Evolutionary conservation across 2,329 filamentous ascomycete species (phyloP).

Genomic region (Colletotrichum orbiculare): DNA sequence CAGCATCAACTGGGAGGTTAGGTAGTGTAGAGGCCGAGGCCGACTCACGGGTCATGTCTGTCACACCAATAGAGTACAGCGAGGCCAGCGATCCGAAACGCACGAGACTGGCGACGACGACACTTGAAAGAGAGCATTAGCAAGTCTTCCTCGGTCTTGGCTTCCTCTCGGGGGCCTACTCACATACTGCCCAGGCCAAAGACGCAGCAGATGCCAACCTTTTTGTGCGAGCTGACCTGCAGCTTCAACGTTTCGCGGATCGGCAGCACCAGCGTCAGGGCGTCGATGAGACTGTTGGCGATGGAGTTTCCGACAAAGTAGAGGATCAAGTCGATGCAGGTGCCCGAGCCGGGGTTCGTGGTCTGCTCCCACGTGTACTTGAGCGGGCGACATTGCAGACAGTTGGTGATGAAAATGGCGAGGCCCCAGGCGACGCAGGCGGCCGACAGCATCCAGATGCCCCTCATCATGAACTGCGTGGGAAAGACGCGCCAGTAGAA

Average conservation of each 20-base stretch:
- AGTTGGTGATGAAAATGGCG: slow-evolving; percentile 24
- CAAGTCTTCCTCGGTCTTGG: not conserved
- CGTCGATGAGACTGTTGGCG: slow-evolving; percentile 24
- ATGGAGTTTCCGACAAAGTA: slow-evolving; percentile 24
- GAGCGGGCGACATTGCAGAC: slow-evolving; percentile 19
- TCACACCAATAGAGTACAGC: slow-evolving; percentile 16
- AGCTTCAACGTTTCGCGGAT: slow-evolving; percentile 25
- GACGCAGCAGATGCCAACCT: slow-evolving; percentile 21
- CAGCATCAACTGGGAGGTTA: not conserved
- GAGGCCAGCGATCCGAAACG: slow-evolving; percentile 23
- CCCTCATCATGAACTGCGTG: slow-evolving; percentile 12
- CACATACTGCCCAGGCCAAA: slow-evolving; percentile 20
- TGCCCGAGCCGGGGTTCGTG: slow-evolving; percentile 1
- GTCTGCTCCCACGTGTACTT: slow-evolving; percentile 16
- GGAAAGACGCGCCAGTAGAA: slow-evolving; percentile 27
- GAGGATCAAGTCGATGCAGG: slow-evolving; percentile 16
- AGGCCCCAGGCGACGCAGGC: slow-evolving; percentile 8
- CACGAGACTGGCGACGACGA: slow-evolving; percentile 20
- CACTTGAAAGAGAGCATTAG: slow-evolving; percentile 1
- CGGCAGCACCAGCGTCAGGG: slow-evolving; percentile 14
- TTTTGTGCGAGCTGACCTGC: slow-evolving; percentile 24
- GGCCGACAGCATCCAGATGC: slow-evolving; percentile 18
- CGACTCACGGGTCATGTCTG: slow-evolving; percentile 17
- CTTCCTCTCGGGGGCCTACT: not conserved
- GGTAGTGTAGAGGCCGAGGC: not conserved